Base-by-base conservation (phyloP, 1,284 basidiomycete species). In the Cryptococcus sp. region DNA sequence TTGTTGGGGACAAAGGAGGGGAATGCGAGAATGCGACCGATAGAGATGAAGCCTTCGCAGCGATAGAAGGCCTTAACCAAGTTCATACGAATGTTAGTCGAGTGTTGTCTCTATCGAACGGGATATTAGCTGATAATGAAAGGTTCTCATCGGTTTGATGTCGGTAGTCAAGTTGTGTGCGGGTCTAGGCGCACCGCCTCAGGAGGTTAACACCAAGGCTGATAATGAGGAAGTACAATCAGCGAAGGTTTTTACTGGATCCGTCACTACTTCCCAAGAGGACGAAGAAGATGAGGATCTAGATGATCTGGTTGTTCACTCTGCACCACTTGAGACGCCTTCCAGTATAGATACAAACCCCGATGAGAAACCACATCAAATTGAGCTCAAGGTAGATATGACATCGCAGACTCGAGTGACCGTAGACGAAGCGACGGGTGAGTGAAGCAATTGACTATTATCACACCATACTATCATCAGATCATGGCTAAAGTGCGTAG, bases 31-130 rank as follows among this genome's bases (percentile, higher is more conserved):
- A 44, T 7, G 61, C 63, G 32, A 54, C 51, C 44, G 63, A 64
- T 54, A 54, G 70, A 5, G 70, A 70, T 53, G 68, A 66, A 11
- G 71, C 69, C n/a, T 75, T 68, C 58, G 65, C 64, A 2, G 60
- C 67, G 4, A 50, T 75, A 13, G 73, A 75, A 52, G 62, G 58
- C 8, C 55, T 73, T 3, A 55, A 57, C 4, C 57, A 63, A 36
- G 65, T 68, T 13, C 55, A 70, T 37, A 71, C 70, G 4, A 75
- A 75, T 60, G 70, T 71, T 47, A 58, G 63, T 60, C 14, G 30
- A 4, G 4, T 10, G 7, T 42, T 10, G 8, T 14, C 36, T 6
- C n/a, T 11, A 30, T 44, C 2, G 36, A 36, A 7, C 15, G 13
- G 32, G 36, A 32, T 48, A 36, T 44, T 5, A 46, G 52, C 46